These are phyloP conservation scores for Backusella mclennaniae DNA, from an alignment of 192 early-diverging fungal species.

Conservation along the genomic window DNA sequence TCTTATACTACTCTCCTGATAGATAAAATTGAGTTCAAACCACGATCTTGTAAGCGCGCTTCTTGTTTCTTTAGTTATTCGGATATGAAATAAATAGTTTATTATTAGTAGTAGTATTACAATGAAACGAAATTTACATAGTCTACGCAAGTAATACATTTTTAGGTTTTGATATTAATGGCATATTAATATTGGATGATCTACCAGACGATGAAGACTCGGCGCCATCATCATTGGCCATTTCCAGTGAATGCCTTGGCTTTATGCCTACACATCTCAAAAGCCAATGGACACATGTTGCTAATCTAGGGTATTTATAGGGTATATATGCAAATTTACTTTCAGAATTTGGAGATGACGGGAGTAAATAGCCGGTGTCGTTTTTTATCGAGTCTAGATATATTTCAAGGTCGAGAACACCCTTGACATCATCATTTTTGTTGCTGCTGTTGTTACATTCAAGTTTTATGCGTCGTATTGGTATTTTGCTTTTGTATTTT, in stretches of 20 bases:
- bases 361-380: background rate
- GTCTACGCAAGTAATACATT: background rate
- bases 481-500: background rate
- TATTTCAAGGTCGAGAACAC: background rate
- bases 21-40: background rate
- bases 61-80: background rate
- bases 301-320: background rate
- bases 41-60: background rate
- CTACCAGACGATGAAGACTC: background rate
- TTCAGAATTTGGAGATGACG: background rate
- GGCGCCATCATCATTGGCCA: background rate
- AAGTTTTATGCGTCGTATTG: background rate
- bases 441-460: background rate
- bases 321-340: background rate
- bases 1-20: background rate
- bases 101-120: background rate
- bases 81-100: background rate
- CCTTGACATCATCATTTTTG: background rate
- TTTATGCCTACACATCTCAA: background rate
- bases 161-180: background rate
- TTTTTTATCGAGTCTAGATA: background rate
- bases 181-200: background rate
- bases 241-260: background rate
- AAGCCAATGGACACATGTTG: background rate
- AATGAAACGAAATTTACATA: background rate